A percentile compares a stretch with the other conserved stretches of the same genome.
These are phyloP conservation scores for Suillus weaverae DNA, from an alignment of 768 basidiomycete species.

Conservation along the genomic window DNA sequence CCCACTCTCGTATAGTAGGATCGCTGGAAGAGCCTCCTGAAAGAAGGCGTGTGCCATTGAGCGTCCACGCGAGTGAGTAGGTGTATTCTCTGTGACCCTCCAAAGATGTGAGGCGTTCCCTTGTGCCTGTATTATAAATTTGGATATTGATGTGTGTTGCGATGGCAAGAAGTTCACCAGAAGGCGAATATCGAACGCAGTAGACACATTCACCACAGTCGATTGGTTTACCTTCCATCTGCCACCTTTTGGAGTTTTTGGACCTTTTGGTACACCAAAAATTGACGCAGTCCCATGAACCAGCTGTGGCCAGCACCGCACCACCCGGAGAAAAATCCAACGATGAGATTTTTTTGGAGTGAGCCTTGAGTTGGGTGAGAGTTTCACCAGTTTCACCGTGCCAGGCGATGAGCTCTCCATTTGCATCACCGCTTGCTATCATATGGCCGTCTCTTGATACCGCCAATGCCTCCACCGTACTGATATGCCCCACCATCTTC, in stretches of 20 bases:
- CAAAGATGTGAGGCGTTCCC: too few species aligned
- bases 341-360: neutral
- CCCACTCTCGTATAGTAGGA: too few species aligned
- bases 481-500: neutral
- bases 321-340: neutral
- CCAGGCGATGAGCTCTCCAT: neutral
- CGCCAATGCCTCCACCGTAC: neutral
- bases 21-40: neutral
- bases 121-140: too few species aligned
- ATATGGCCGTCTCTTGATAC: neutral
- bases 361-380: neutral
- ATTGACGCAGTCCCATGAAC: neutral
- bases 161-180: neutral
- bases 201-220: neutral
- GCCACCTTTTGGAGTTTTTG: neutral
- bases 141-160: too few species aligned
- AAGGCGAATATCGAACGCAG: neutral
- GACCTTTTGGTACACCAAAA: neutral
- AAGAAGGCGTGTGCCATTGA: neutral
- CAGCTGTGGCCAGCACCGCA: conserved; percentile 26
- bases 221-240: neutral
- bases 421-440: neutral
- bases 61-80: too few species aligned
- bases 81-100: too few species aligned
- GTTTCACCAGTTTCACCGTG: neutral